Conservation (phyloP, 495 filamentous ascomycete species). For the Barbatosphaeria neglecta region DNA sequence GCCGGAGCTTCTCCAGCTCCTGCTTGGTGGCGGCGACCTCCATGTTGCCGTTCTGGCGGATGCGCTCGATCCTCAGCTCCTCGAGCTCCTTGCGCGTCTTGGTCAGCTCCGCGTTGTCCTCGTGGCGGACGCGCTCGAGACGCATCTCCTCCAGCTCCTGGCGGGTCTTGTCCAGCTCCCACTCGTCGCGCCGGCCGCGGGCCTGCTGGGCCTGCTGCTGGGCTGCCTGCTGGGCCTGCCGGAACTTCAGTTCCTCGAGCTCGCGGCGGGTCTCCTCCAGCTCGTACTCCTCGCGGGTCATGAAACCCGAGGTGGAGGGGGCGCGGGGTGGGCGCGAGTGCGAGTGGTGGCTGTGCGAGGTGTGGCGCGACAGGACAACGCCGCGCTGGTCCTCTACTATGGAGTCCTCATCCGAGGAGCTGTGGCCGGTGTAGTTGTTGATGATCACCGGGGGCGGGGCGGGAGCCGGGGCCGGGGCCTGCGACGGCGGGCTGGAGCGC, state of each 20-base stretch:
- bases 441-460: slow-evolving; percentile 35
- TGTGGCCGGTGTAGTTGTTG: slow-evolving; percentile 33
- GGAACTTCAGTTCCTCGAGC: slow-evolving; percentile 18
- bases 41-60: slow-evolving; percentile 30
- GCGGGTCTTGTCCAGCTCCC: slow-evolving; percentile 8
- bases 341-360: slow-evolving; percentile 10
- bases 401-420: slow-evolving; percentile 6
- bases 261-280: slow-evolving; percentile 18
- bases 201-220: slow-evolving; percentile 12
- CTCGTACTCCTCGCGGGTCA: slow-evolving; percentile 18
- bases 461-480: slow-evolving; percentile 8
- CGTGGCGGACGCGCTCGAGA: slow-evolving; percentile 6
- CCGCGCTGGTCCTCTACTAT: background rate
- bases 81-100: slow-evolving; percentile 9
- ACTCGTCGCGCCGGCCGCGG: too few species aligned
- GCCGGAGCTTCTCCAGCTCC: slow-evolving; percentile 20
- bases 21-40: slow-evolving; percentile 17
- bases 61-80: slow-evolving; percentile 4
- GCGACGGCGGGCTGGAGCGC: slow-evolving; percentile 17
- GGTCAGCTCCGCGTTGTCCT: slow-evolving; percentile 10
- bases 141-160: slow-evolving; percentile 11
- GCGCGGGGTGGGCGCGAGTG: slow-evolving; percentile 13
- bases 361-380: background rate
- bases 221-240: slow-evolving; percentile 12
- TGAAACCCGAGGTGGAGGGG: slow-evolving; percentile 12